These are phyloP conservation scores for Ilex aquifolium DNA, from an alignment of 257 asterid species.

Conservation along the genomic window DNA sequence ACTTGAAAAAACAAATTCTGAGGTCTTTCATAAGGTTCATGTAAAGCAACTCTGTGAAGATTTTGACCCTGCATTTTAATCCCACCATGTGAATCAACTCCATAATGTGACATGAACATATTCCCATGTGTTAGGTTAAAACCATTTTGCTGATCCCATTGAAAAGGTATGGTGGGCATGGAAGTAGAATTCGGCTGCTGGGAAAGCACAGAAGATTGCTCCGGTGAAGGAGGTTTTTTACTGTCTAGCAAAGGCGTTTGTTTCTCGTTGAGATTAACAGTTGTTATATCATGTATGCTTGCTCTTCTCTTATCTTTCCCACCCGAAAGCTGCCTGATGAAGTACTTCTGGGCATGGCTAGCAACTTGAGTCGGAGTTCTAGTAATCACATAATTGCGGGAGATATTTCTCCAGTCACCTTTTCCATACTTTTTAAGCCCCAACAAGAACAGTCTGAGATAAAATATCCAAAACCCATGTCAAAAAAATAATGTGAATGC, in stretches of 20 bases:
- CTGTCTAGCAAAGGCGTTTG: slow-evolving; percentile 48
- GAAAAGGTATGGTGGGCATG: slow-evolving; percentile 30
- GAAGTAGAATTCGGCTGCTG: slow-evolving; percentile 25
- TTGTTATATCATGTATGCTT: slow-evolving; percentile 92
- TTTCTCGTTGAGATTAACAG: slow-evolving; percentile 52
- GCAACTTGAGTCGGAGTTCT: slow-evolving; percentile 98
- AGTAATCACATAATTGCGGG: slow-evolving; percentile 70
- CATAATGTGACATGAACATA: slow-evolving; percentile 37
- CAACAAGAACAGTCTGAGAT: slow-evolving; percentile 70
- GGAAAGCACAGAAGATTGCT: slow-evolving; percentile 24
- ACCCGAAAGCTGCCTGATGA: slow-evolving; percentile 80
- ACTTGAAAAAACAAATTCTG: slow-evolving; percentile 18
- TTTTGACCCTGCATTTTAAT: slow-evolving; percentile 21
- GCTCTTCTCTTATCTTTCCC: slow-evolving; percentile 94
- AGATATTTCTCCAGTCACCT: slow-evolving; percentile 97
- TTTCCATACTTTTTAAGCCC: slow-evolving; percentile 94
- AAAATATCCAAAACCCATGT: slow-evolving; percentile 9
- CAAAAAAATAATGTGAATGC: neutral
- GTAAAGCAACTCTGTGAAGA: too few relatives aligned
- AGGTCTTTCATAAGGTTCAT: slow-evolving; percentile 30
- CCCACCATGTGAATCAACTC: slow-evolving; percentile 29
- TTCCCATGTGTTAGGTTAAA: slow-evolving; percentile 31
- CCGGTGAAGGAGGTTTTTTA: slow-evolving; percentile 32
- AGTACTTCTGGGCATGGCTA: slow-evolving; percentile 96
- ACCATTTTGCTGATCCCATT: slow-evolving; percentile 43